phyloP scores from a whole-genome alignment of 129 eudicot genomes.

The Flaveria brownii region DNA sequence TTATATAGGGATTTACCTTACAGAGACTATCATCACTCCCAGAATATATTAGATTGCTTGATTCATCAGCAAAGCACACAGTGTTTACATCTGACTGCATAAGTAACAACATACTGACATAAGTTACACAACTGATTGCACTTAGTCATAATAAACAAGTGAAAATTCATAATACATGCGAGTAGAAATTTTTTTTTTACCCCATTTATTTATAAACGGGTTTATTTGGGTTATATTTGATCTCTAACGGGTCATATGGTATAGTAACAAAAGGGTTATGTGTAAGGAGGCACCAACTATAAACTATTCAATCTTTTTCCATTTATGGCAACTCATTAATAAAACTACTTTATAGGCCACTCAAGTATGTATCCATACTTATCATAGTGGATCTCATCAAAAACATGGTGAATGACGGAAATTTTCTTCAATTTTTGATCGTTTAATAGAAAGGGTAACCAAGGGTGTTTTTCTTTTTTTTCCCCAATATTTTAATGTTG shows the following conservation, averaged over 20 bases:
- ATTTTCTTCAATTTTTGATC: neutral
- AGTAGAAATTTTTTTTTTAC: neutral
- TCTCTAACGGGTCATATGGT: constrained; percentile 7
- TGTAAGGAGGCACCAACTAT: constrained; percentile 10
- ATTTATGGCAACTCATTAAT: neutral
- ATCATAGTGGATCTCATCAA: neutral
- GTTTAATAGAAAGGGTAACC: neutral
- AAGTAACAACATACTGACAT: constrained; percentile 13
- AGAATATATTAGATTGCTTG: constrained; percentile 77
- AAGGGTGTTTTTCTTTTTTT: neutral
- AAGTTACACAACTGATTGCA: constrained; percentile 11
- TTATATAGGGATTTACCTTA: constrained; percentile 50
- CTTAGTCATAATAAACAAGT: neutral
- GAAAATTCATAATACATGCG: constrained; percentile 9
- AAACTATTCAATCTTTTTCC: neutral
- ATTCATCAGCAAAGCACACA: constrained; percentile 97
- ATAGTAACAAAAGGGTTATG: neutral
- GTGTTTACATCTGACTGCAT: constrained; percentile 94
- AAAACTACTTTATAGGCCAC: constrained; percentile 2
- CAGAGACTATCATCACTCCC: constrained; percentile 95
- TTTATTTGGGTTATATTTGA: neutral
- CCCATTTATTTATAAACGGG: neutral
- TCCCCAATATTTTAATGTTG: neutral
- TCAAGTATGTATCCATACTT: neutral
- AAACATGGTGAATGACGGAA: neutral